phyloP scores from a whole-genome alignment of 2,329 filamentous ascomycete genomes.

The Onygenales sp. region DNA sequence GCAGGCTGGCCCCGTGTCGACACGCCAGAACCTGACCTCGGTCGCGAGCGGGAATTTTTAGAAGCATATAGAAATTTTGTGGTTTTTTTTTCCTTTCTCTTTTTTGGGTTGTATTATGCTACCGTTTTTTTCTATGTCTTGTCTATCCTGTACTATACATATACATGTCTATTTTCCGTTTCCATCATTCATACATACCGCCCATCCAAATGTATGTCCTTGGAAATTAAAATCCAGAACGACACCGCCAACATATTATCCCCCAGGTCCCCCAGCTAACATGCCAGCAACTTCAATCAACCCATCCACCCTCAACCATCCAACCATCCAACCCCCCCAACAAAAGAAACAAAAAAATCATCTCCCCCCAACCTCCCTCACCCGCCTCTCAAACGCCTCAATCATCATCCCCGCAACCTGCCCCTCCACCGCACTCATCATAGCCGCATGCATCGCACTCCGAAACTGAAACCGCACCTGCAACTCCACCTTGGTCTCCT shows the following conservation, averaged over 20 bases:
- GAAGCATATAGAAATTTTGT: background rate
- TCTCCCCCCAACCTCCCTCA: conserved; percentile 46
- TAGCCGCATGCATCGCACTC: conserved; percentile 76
- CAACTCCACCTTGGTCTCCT: conserved; percentile 63
- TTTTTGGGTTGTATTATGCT: background rate
- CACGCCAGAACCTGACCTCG: background rate
- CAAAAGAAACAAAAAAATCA: no score
- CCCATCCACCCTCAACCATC: background rate
- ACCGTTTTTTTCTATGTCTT: conserved; percentile 1
- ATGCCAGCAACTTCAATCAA: background rate
- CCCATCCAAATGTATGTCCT: background rate
- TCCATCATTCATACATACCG: background rate
- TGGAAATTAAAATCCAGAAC: background rate
- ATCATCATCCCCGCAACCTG: conserved; percentile 85
- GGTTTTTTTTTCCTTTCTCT: background rate
- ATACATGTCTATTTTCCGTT: conserved; percentile 1
- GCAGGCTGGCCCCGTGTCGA: conserved; percentile 5
- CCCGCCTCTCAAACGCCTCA: conserved; percentile 79
- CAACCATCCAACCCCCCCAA: background rate
- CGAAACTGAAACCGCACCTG: conserved; percentile 73
- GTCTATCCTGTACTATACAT: conserved; percentile 5
- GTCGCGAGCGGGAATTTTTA: background rate
- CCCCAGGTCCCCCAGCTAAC: background rate
- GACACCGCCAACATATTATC: background rate
- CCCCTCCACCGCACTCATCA: conserved; percentile 72